These are phyloP conservation scores for Hygrophorus russula DNA, from an alignment of 768 basidiomycete species.

Conservation along the genomic window DNA sequence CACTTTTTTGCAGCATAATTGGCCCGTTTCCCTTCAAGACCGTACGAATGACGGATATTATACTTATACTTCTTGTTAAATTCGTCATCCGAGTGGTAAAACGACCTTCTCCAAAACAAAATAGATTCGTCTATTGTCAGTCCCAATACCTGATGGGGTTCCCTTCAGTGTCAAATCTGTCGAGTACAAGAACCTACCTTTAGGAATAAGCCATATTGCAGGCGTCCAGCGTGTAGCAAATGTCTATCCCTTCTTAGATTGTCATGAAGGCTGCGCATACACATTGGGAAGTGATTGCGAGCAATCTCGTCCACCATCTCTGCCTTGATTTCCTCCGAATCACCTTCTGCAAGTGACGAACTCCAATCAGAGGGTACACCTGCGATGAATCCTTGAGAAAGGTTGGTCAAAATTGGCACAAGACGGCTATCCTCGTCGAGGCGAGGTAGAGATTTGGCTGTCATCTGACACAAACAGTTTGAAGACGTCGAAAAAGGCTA, in stretches of 20 bases:
- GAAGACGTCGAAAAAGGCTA: neutral
- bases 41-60: conserved; percentile 92
- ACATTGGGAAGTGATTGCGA: conserved; percentile 84
- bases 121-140: conserved; percentile 91
- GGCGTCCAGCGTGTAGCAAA: conserved; percentile 83
- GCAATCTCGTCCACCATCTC: conserved; percentile 91
- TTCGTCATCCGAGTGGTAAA: conserved; percentile 73
- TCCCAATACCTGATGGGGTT: conserved; percentile 64
- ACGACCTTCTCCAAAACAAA: conserved; percentile 86
- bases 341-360: conserved; percentile 36
- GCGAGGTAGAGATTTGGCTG: conserved; percentile 77
- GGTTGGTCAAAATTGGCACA: conserved; percentile 78
- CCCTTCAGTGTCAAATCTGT: conserved; percentile 1
- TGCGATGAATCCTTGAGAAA: conserved; percentile 88
- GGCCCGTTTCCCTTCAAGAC: conserved; percentile 86
- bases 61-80: conserved; percentile 98
- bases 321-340: conserved; percentile 66
- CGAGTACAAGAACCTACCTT: conserved; percentile 47
- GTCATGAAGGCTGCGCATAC: conserved; percentile 88
- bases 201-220: conserved; percentile 89
- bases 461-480: conserved; percentile 38
- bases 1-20: conserved; percentile 93
- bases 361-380: conserved; percentile 83
- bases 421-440: conserved; percentile 92
- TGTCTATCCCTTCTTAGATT: conserved; percentile 68